These are phyloP conservation scores for Trametes versicolor DNA, from an alignment of 1,284 basidiomycete genomes.

Conservation along the genomic window DNA sequence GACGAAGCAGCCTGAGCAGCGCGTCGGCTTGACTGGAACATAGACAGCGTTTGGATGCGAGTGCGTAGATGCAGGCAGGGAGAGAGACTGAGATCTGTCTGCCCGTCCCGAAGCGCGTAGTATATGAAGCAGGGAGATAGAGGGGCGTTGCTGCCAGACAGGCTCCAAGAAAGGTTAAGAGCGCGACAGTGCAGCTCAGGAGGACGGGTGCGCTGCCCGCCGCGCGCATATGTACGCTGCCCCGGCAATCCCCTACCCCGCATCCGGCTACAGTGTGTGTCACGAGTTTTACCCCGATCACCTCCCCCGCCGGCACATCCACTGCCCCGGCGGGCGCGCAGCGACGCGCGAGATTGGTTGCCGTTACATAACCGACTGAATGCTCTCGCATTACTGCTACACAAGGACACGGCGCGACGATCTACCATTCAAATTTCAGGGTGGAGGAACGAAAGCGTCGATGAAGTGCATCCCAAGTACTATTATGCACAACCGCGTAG, in stretches of 20 bases:
- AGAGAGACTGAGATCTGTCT: conserved; percentile 11
- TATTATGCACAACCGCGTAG: no score
- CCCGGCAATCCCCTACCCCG: conserved; percentile 34
- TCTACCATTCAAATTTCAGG: no score
- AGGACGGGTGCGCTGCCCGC: conserved; percentile 9
- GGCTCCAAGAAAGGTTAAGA: neutral
- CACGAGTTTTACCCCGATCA: conserved; percentile 28
- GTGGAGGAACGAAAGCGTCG: no score
- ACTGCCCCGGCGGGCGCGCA: no score
- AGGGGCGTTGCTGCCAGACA: conserved; percentile 1
- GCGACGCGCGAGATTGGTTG: no score
- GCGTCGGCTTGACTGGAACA: conserved; percentile 35
- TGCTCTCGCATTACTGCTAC: no score
- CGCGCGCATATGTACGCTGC: conserved; percentile 22
- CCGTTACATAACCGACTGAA: no score
- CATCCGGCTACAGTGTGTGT: conserved; percentile 26
- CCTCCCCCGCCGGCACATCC: conserved; percentile 8
- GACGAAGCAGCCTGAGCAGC: conserved; percentile 20
- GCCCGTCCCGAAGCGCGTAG: conserved; percentile 12
- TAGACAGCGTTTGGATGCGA: conserved; percentile 13
- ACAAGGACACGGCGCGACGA: no score
- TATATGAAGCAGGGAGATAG: conserved; percentile 21
- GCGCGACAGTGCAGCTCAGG: conserved; percentile 12
- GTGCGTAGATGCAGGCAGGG: conserved; percentile 4
- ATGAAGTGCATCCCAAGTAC: no score